Evolutionary conservation across 2,329 filamentous ascomycete species (phyloP).

Genomic region (Pestalotiopsis sp.): DNA sequence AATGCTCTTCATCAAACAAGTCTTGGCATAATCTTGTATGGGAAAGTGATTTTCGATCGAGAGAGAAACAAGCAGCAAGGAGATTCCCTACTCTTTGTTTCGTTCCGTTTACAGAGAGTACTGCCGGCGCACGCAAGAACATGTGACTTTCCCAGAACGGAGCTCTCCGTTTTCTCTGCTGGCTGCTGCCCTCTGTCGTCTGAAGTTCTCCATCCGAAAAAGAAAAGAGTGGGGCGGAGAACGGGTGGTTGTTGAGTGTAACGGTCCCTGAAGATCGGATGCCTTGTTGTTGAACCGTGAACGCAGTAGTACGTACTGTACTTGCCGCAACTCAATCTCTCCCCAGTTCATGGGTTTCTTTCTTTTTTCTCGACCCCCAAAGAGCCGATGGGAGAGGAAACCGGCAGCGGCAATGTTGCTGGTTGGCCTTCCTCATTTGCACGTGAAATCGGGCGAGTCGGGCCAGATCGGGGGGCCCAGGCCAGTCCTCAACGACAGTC

Average conservation of each 20-base stretch:
- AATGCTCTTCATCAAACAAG: neutral
- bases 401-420: neutral
- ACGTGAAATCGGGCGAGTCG: neutral
- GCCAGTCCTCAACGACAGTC: neutral
- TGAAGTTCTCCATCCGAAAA: neutral
- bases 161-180: neutral
- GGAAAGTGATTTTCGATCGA: conserved; percentile 1
- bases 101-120: neutral
- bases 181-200: neutral
- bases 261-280: neutral
- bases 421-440: neutral
- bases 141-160: conserved; percentile 5
- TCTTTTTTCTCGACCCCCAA: neutral
- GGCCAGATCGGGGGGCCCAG: neutral
- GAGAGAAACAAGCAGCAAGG: neutral
- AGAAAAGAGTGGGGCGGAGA: neutral
- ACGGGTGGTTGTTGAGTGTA: neutral
- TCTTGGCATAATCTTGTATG: conserved; percentile 2
- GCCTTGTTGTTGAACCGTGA: neutral
- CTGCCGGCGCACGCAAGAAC: neutral
- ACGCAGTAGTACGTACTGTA: neutral
- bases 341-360: neutral
- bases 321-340: neutral
- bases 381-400: neutral
- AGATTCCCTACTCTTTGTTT: neutral